Conservation (phyloP, 23 red algal genomes). For the Gracilaria domingensis region DNA sequence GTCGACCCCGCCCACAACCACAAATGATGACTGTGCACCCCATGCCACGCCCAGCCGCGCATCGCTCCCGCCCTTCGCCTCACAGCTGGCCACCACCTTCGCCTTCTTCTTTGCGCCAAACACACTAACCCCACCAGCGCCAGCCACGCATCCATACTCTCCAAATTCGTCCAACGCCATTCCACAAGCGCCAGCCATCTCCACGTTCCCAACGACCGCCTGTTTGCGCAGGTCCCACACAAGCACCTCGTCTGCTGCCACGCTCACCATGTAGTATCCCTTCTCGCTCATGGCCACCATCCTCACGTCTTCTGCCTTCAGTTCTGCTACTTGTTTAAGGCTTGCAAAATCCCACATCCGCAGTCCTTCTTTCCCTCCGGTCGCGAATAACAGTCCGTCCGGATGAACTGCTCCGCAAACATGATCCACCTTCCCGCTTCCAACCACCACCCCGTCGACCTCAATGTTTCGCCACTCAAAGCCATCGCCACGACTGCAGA, state of each 20-base stretch:
- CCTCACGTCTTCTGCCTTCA: background rate
- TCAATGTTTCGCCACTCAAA: slow-evolving; percentile 49
- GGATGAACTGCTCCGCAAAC: slow-evolving; percentile 69
- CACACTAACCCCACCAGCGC: slow-evolving; percentile 8
- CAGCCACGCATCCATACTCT: slow-evolving; percentile 48
- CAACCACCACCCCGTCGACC: slow-evolving; percentile 31
- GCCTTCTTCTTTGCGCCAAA: slow-evolving; percentile 63
- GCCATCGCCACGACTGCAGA: slow-evolving; percentile 24
- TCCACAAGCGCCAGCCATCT: background rate
- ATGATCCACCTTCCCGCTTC: slow-evolving; percentile 1
- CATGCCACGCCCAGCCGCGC: slow-evolving; percentile 22
- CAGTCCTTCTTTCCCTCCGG: slow-evolving; percentile 15
- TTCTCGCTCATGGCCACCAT: slow-evolving; percentile 79
- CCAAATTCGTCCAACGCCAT: slow-evolving; percentile 62
- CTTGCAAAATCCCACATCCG: slow-evolving; percentile 80
- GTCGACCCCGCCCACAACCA: slow-evolving; percentile 14
- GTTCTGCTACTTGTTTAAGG: slow-evolving; percentile 36
- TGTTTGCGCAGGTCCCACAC: slow-evolving; percentile 87
- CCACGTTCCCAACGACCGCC: slow-evolving; percentile 30
- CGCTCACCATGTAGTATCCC: slow-evolving; percentile 81
- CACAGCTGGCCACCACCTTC: slow-evolving; percentile 14
- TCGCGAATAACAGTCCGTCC: slow-evolving; percentile 74
- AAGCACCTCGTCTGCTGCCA: background rate
- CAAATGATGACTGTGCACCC: slow-evolving; percentile 8
- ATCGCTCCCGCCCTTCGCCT: background rate